These are phyloP conservation scores for Lathyrus sativus DNA, from an alignment of 306 rosid species.

Conservation along the genomic window DNA sequence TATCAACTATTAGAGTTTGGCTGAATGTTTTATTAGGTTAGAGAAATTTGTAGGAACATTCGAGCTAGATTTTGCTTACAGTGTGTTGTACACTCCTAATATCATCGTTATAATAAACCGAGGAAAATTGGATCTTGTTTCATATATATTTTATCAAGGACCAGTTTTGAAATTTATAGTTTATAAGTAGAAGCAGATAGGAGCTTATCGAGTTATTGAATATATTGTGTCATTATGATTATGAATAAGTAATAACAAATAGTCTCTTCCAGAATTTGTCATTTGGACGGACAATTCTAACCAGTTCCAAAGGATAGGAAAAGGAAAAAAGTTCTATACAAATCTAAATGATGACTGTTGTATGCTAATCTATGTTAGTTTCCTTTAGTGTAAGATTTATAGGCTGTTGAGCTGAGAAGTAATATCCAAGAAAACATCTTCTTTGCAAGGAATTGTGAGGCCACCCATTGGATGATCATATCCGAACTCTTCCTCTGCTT, in stretches of 20 bases:
- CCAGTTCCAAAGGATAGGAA: not conserved
- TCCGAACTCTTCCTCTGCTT: conserved; percentile 16
- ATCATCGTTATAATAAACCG: not conserved
- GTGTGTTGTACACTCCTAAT: not conserved
- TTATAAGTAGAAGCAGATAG: not conserved
- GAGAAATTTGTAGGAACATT: not conserved
- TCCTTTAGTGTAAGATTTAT: not conserved
- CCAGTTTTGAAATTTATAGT: not conserved
- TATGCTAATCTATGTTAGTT: not conserved
- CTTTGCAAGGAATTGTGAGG: conserved; percentile 7
- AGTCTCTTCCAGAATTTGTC: conserved; percentile 4
- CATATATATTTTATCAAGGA: too few relatives aligned
- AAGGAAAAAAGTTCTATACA: not conserved
- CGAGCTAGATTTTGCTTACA: not conserved
- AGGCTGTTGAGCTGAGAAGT: conserved; percentile 3
- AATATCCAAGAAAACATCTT: conserved; percentile 1
- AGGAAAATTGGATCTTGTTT: not conserved
- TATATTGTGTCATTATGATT: not conserved
- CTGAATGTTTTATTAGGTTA: not conserved
- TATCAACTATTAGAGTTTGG: conserved; percentile 5
- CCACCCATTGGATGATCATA: conserved; percentile 19
- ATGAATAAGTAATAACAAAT: not conserved
- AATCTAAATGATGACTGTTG: not conserved
- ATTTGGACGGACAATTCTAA: conserved; percentile 13
- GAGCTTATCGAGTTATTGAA: conserved; percentile 1